Percentiles rank a stretch among this genome's conserved stretches.
Evolutionary conservation across 2,329 filamentous ascomycete genomes (phyloP).

Genomic region (Cyclaneusma minus): DNA sequence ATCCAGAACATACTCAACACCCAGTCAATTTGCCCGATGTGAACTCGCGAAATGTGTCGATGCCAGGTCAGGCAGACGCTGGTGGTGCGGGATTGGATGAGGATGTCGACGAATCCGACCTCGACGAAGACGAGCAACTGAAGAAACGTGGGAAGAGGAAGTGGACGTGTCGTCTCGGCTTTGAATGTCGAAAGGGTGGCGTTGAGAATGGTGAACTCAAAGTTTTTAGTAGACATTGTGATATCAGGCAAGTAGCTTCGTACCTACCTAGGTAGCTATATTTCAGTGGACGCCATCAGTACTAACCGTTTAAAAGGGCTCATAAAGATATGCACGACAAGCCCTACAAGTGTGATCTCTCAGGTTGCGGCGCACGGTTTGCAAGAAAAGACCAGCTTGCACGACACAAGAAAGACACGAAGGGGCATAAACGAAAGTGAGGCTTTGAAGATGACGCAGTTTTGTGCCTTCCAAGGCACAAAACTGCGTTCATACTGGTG

Average conservation of each 20-base stretch:
- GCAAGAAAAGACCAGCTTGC: constrained; percentile 1
- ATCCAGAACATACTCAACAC: too few relatives aligned
- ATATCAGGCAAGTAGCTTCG: neutral
- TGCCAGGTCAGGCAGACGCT: neutral
- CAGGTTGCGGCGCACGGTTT: constrained; percentile 1
- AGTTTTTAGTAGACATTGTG: neutral
- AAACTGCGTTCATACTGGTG: too few relatives aligned
- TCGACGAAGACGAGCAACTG: too few relatives aligned
- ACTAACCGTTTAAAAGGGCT: too few relatives aligned
- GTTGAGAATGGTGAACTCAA: neutral
- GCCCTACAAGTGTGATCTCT: constrained; percentile 1
- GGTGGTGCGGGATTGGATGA: constrained; percentile 1
- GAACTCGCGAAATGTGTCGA: too few relatives aligned
- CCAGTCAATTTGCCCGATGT: too few relatives aligned
- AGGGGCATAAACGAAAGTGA: too few relatives aligned
- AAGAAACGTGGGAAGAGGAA: neutral
- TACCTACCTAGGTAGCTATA: too few relatives aligned
- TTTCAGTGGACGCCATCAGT: too few relatives aligned
- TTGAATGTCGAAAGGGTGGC: constrained; percentile 1
- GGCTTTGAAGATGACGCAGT: too few relatives aligned
- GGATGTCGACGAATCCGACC: too few relatives aligned
- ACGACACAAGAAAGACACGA: constrained; percentile 2
- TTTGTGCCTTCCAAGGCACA: too few relatives aligned
- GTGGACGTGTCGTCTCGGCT: neutral
- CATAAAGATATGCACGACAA: neutral